These are phyloP conservation scores for Rutidosis leptorrhynchoides DNA, from an alignment of 129 eudicot species.

Conservation along the genomic window DNA sequence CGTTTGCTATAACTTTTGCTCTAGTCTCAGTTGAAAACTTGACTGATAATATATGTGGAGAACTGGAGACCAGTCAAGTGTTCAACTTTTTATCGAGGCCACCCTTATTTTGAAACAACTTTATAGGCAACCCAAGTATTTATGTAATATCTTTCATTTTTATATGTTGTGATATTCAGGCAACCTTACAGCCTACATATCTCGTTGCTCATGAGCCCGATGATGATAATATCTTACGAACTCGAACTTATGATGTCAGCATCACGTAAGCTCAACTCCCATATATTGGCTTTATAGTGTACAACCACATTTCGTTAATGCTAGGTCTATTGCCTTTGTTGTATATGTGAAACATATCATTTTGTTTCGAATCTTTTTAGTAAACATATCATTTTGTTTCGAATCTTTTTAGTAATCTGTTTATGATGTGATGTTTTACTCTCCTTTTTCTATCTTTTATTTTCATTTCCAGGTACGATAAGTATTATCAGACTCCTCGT, in stretches of 20 bases:
- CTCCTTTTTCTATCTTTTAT: background rate
- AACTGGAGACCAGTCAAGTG: too few relatives aligned
- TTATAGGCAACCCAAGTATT: background rate
- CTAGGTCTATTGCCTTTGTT: background rate
- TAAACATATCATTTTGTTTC: too few relatives aligned
- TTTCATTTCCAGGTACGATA: conserved; percentile 93
- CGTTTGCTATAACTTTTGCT: conserved; percentile 4
- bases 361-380: background rate
- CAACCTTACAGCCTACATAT: conserved; percentile 76
- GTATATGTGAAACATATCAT: conserved; percentile 11
- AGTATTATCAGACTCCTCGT: conserved; percentile 98
- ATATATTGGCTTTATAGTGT: background rate
- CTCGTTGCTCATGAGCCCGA: conserved; percentile 97
- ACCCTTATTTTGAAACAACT: background rate
- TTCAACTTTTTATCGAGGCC: too few relatives aligned
- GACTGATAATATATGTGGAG: too few relatives aligned
- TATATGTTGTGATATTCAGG: conserved; percentile 48
- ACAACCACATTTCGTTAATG: background rate
- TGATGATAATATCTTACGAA: conserved; percentile 85
- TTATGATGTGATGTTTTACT: conserved; percentile 15
- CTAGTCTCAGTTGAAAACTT: conserved; percentile 2
- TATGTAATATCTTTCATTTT: too few relatives aligned
- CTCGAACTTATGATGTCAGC: conserved; percentile 98
- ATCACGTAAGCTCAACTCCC: conserved; percentile 63
- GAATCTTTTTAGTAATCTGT: conserved; percentile 13